phyloP scores from a whole-genome alignment of 2,329 filamentous ascomycete genomes.

The Exophiala calicioides region DNA sequence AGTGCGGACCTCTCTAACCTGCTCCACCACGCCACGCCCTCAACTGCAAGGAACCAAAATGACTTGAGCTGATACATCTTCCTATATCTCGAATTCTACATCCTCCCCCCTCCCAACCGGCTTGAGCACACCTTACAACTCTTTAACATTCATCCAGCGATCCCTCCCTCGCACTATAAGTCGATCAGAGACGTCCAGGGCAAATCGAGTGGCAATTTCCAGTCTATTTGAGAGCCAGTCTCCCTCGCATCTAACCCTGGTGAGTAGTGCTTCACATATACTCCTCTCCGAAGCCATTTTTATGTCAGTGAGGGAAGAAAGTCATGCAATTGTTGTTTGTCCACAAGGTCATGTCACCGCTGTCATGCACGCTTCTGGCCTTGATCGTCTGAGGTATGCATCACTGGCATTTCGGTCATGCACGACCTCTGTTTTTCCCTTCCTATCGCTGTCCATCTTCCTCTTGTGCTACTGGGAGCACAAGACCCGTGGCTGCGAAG shows the following conservation, averaged over 20 bases:
- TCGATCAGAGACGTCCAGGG: too few species aligned
- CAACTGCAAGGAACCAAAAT: conserved; percentile 9
- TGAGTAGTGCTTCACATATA: conserved; percentile 9
- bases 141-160: too few species aligned
- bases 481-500: conserved; percentile 23
- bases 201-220: too few species aligned
- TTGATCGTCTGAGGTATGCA: conserved; percentile 18
- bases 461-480: conserved; percentile 17
- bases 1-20: conserved; percentile 7
- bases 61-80: conserved; percentile 1
- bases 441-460: conserved; percentile 22
- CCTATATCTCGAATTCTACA: conserved; percentile 20
- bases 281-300: conserved; percentile 11
- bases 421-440: conserved; percentile 16
- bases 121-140: conserved; percentile 2
- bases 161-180: too few species aligned
- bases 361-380: conserved; percentile 25
- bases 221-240: too few species aligned
- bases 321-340: conserved; percentile 3
- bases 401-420: conserved; percentile 25
- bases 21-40: conserved; percentile 17
- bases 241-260: too few species aligned
- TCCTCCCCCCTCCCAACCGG: conserved; percentile 11
- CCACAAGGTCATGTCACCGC: conserved; percentile 19
- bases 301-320: too few species aligned